Percentiles rank a stretch among this genome's conserved stretches.
Evolutionary conservation across 805 yeast genomes (phyloP).

Genomic region (Lachancea waltii): DNA sequence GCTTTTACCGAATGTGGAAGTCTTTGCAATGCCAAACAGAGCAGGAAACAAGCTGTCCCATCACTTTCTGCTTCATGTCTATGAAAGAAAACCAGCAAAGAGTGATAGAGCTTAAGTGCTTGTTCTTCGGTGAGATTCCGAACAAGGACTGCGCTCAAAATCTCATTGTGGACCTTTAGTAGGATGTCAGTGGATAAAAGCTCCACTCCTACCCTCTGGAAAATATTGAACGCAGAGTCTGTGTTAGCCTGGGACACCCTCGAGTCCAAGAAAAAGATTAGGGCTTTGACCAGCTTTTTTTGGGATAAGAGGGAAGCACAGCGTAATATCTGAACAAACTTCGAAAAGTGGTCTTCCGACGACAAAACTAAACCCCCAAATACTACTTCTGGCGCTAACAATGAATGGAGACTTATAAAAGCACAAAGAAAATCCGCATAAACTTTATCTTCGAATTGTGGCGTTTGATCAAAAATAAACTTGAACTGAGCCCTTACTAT

Average conservation of each 20-base stretch:
- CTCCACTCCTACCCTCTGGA: slow-evolving; percentile 12
- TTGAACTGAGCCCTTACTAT: slow-evolving; percentile 19
- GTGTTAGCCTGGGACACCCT: slow-evolving; percentile 8
- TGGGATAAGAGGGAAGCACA: slow-evolving; percentile 14
- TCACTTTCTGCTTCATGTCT: slow-evolving; percentile 14
- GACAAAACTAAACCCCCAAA: slow-evolving; percentile 18
- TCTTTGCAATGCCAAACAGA: slow-evolving; percentile 13
- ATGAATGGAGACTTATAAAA: slow-evolving; percentile 6
- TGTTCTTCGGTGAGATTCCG: slow-evolving; percentile 9
- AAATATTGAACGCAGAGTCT: slow-evolving; percentile 9
- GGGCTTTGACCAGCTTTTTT: slow-evolving; percentile 14
- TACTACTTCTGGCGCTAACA: slow-evolving; percentile 11
- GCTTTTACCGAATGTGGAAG: slow-evolving; percentile 9
- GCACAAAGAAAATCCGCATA: slow-evolving; percentile 8
- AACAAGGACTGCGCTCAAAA: slow-evolving; percentile 17
- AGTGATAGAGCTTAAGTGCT: slow-evolving; percentile 2
- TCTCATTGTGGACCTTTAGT: slow-evolving; percentile 12
- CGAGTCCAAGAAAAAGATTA: slow-evolving; percentile 20
- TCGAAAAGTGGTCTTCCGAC: slow-evolving; percentile 7
- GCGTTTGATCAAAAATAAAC: slow-evolving; percentile 10
- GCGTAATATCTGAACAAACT: slow-evolving; percentile 10
- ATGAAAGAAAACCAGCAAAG: slow-evolving; percentile 1
- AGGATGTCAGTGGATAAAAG: slow-evolving; percentile 11
- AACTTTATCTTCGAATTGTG: neutral
- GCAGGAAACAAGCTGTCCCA: slow-evolving; percentile 18